A percentile compares a stretch with the other conserved stretches of the same genome.
Evolutionary conservation across 305 asterid genomes (phyloP).

Genomic region (Plantago lanceolata): DNA sequence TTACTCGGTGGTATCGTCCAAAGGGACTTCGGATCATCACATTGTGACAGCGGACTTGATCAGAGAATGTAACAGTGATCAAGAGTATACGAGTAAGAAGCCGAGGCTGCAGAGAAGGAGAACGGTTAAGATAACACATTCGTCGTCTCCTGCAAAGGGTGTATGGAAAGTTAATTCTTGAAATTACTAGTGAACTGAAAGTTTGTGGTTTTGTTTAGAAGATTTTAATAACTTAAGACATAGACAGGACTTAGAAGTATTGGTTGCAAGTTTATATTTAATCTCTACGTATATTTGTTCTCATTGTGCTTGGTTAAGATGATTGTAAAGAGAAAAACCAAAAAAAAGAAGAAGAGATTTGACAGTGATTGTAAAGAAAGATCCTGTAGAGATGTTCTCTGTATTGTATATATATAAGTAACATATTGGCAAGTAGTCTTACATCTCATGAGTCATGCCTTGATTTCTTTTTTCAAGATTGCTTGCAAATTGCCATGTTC

Average conservation of each 20-base stretch:
- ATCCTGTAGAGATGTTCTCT: constrained; percentile 5
- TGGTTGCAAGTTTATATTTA: constrained; percentile 3
- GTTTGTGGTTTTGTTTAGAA: constrained; percentile 13
- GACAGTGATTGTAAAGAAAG: constrained; percentile 8
- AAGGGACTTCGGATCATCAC: constrained; percentile 97
- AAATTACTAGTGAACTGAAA: constrained; percentile 12
- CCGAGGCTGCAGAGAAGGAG: constrained; percentile 33
- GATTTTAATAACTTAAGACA: constrained; percentile 2
- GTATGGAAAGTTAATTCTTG: constrained; percentile 52
- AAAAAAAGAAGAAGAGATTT: constrained; percentile 3
- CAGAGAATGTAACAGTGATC: constrained; percentile 32
- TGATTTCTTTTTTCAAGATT: constrained; percentile 2
- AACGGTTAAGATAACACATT: constrained; percentile 51
- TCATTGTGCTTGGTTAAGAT: neutral
- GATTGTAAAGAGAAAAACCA: no score
- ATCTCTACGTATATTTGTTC: neutral
- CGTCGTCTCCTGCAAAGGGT: constrained; percentile 61
- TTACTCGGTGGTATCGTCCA: constrained; percentile 78
- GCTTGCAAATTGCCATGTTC: constrained; percentile 2
- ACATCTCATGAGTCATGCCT: neutral
- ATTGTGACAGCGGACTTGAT: constrained; percentile 81
- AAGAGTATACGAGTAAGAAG: constrained; percentile 32
- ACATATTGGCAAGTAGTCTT: no score
- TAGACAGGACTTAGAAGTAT: constrained; percentile 13
- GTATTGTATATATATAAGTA: neutral